A percentile compares a stretch with the other conserved stretches of the same genome.
Evolutionary conservation across 331 rosid genomes (phyloP).

Genomic region (Acacia pycnantha): DNA sequence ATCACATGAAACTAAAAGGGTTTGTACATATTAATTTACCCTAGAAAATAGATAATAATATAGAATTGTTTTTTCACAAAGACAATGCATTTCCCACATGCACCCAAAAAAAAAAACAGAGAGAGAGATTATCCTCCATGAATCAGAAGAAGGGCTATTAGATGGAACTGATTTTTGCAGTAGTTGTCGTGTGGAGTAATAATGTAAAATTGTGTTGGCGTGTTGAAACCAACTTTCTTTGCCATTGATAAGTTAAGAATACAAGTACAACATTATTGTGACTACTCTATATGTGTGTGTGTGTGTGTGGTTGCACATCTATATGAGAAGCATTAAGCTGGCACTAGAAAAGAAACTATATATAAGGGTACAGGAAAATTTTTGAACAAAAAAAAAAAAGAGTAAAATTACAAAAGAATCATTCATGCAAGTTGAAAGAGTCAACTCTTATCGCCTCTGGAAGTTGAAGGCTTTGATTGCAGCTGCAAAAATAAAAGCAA

Average conservation of each 20-base stretch:
- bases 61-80: background rate
- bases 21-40: background rate
- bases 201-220: background rate
- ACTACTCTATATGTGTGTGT: background rate
- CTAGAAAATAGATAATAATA: no score
- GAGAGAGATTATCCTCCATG: slow-evolving; percentile 3
- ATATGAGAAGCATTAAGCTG: background rate
- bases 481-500: slow-evolving; percentile 40
- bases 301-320: background rate
- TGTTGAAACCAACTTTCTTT: background rate
- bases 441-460: slow-evolving; percentile 38
- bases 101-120: background rate
- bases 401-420: background rate
- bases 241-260: background rate
- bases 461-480: slow-evolving; percentile 44
- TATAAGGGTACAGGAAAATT: background rate
- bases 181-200: background rate
- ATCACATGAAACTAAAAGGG: no score
- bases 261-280: background rate
- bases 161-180: background rate
- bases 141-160: slow-evolving; percentile 28
- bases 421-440: background rate
- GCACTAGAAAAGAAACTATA: background rate
- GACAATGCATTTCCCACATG: background rate
- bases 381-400: background rate